Conservation (phyloP, 202 grass and related monocot species). For the Elaeis oleifera region DNA sequence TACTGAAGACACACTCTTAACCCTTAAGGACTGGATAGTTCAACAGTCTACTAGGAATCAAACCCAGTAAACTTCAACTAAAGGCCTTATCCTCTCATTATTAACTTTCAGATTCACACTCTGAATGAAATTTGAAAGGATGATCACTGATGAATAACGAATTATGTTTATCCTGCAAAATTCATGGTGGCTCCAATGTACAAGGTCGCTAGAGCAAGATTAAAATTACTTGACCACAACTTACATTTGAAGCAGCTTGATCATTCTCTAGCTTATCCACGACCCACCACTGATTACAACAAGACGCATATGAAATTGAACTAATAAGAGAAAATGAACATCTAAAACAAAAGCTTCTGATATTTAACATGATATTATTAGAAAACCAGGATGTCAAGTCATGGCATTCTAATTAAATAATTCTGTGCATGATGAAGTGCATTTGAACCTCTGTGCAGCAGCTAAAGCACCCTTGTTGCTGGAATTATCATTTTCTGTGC, state of each 20-base stretch:
- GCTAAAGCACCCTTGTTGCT: constrained; percentile 48
- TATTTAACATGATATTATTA: not conserved
- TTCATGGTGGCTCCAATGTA: not conserved
- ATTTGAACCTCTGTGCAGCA: constrained; percentile 43
- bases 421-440: constrained; percentile 30
- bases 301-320: constrained; percentile 10
- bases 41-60: too few species aligned
- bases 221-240: constrained; percentile 15
- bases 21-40: too few species aligned
- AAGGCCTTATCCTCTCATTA: too few species aligned
- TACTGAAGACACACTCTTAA: too few species aligned
- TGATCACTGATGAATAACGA: too few species aligned
- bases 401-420: constrained; percentile 13
- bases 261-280: constrained; percentile 31
- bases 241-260: constrained; percentile 48
- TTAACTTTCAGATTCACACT: too few species aligned
- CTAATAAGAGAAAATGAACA: not conserved
- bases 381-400: not conserved
- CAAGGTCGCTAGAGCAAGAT: too few species aligned
- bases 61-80: too few species aligned
- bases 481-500: constrained; percentile 49
- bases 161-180: too few species aligned
- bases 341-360: not conserved
- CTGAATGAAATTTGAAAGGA: too few species aligned
- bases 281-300: constrained; percentile 39